Evolutionary conservation across 2,329 filamentous ascomycete genomes (phyloP).

Genomic region (Sclerotinia trifoliorum): DNA sequence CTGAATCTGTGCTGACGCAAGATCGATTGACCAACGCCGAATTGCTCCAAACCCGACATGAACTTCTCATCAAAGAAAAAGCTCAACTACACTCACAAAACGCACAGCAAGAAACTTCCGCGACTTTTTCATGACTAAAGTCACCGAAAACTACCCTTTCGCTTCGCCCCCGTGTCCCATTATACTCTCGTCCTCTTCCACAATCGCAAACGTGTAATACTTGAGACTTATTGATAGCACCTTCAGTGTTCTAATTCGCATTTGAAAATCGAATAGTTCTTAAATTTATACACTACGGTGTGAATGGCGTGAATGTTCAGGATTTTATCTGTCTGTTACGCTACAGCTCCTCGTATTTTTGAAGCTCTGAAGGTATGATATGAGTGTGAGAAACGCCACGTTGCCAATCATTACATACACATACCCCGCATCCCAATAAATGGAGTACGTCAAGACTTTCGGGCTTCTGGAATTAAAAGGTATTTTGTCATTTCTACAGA

Average conservation of each 20-base stretch:
- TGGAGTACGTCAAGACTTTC: conserved; percentile 1
- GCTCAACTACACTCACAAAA: conserved; percentile 38
- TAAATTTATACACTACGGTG: background rate
- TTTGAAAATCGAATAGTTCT: background rate
- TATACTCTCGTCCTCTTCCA: conserved; percentile 39
- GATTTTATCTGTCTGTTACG: background rate
- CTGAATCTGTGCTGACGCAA: conserved; percentile 23
- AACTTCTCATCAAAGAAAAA: conserved; percentile 42
- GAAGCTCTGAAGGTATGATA: too few relatives aligned
- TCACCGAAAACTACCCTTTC: too few relatives aligned
- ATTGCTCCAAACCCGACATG: conserved; percentile 41
- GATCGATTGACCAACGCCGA: conserved; percentile 40
- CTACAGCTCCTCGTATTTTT: too few relatives aligned
- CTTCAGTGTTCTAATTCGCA: background rate
- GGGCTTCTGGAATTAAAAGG: background rate
- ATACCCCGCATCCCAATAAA: background rate
- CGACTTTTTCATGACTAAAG: conserved; percentile 45
- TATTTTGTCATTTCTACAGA: background rate
- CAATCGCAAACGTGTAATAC: too few relatives aligned
- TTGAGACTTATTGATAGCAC: too few relatives aligned
- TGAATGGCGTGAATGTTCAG: background rate
- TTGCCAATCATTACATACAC: background rate
- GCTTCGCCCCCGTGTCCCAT: conserved; percentile 25
- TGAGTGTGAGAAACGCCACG: background rate
- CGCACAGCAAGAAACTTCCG: conserved; percentile 36